phyloP scores from a whole-genome alignment of 1,139 yeast species.

The Saccharomyces hybrid region DNA sequence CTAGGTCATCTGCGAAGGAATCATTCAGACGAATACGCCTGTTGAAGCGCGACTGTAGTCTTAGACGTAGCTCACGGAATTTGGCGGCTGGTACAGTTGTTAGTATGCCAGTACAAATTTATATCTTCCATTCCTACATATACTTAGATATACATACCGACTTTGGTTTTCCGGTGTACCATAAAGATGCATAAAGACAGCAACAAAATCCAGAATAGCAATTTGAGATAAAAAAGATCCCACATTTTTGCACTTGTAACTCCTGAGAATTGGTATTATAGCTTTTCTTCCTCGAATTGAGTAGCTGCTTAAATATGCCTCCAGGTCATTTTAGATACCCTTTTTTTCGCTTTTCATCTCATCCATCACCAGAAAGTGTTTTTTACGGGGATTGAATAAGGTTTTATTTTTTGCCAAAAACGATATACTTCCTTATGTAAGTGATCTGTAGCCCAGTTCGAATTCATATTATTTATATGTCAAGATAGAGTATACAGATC shows the following conservation, averaged over 20 bases:
- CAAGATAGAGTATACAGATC: neutral
- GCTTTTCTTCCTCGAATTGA: neutral
- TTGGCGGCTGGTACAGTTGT: conserved; percentile 9
- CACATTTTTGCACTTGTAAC: neutral
- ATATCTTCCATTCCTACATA: neutral
- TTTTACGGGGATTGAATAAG: neutral
- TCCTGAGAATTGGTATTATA: neutral
- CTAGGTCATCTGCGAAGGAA: conserved; percentile 53
- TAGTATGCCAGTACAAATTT: neutral
- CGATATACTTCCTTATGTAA: neutral
- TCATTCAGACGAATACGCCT: conserved; percentile 17
- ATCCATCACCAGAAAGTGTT: neutral
- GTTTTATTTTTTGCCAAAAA: neutral
- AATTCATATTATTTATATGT: neutral
- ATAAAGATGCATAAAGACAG: neutral
- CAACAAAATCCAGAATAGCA: neutral
- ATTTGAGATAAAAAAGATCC: neutral
- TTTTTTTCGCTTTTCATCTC: neutral
- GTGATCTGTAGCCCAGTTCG: neutral
- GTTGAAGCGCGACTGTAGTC: conserved; percentile 13
- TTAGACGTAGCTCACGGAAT: conserved; percentile 10
- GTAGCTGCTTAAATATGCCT: neutral
- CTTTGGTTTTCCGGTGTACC: neutral
- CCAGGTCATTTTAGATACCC: neutral
- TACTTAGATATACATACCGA: neutral